phyloP scores from a whole-genome alignment of 164 flowering plant genomes.

The Magnolia changhungtana region DNA sequence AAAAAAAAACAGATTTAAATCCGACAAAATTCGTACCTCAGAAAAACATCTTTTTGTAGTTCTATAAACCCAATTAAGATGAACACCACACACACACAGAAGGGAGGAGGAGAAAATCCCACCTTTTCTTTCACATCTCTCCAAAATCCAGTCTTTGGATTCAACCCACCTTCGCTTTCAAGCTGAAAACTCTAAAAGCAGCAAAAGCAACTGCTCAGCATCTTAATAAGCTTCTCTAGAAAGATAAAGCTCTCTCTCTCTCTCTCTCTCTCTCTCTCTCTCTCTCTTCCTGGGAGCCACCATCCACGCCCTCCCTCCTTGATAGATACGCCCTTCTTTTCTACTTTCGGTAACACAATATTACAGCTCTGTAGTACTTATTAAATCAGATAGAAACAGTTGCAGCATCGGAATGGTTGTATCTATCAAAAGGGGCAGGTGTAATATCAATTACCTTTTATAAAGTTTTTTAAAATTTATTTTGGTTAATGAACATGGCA shows the following conservation, averaged over 20 bases:
- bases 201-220: neutral
- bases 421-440: neutral
- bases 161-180: neutral
- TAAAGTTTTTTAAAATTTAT: neutral
- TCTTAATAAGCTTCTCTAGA: neutral
- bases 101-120: neutral
- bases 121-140: neutral
- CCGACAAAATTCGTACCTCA: neutral
- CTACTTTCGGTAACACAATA: neutral
- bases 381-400: neutral
- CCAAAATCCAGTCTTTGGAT: neutral
- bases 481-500: neutral
- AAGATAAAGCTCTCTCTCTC: neutral
- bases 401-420: neutral
- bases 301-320: no score
- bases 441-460: neutral
- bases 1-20: neutral
- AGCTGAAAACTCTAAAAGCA: neutral
- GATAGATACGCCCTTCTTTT: neutral
- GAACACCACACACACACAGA: neutral
- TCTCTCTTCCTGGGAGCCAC: neutral
- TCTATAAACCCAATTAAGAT: neutral
- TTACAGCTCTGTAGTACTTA: neutral
- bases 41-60: neutral
- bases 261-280: no score